Conservation (phyloP, 352 stramenopile species). For the Nothophytophthora sp. region DNA sequence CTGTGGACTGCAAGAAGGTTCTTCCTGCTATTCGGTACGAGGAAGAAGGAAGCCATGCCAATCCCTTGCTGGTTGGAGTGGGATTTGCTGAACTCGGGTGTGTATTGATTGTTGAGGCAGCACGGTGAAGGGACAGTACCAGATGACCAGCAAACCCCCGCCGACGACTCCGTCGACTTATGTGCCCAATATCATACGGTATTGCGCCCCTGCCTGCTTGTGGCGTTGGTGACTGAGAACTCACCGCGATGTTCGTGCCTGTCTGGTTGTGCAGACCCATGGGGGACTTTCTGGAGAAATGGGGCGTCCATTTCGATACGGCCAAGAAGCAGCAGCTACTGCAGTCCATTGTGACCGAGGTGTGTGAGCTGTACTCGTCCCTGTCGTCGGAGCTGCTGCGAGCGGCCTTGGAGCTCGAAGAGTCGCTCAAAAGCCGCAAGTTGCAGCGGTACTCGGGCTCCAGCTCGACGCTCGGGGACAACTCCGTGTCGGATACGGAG, state of each 20-base stretch:
- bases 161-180: conserved; percentile 74
- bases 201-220: too few relatives aligned
- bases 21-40: conserved; percentile 78
- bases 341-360: conserved; percentile 50
- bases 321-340: conserved; percentile 48
- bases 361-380: conserved; percentile 62
- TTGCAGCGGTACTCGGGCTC: conserved; percentile 55
- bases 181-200: conserved; percentile 76
- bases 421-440: conserved; percentile 89
- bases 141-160: conserved; percentile 88
- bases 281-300: conserved; percentile 70
- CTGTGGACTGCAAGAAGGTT: conserved; percentile 87
- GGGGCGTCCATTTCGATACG: conserved; percentile 56
- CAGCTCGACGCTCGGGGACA: conserved; percentile 14
- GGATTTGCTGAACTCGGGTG: too few relatives aligned
- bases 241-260: conserved; percentile 1
- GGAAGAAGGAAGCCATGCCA: too few relatives aligned
- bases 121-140: conserved; percentile 89
- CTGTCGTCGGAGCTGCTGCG: conserved; percentile 76
- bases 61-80: too few relatives aligned
- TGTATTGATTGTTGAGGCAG: too few relatives aligned
- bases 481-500: conserved; percentile 72
- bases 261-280: conserved; percentile 45
- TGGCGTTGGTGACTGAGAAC: too few relatives aligned
- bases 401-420: conserved; percentile 78